Conservation (phyloP, 2,329 filamentous ascomycete species). For the Thermothelomyces thermophilus region DNA sequence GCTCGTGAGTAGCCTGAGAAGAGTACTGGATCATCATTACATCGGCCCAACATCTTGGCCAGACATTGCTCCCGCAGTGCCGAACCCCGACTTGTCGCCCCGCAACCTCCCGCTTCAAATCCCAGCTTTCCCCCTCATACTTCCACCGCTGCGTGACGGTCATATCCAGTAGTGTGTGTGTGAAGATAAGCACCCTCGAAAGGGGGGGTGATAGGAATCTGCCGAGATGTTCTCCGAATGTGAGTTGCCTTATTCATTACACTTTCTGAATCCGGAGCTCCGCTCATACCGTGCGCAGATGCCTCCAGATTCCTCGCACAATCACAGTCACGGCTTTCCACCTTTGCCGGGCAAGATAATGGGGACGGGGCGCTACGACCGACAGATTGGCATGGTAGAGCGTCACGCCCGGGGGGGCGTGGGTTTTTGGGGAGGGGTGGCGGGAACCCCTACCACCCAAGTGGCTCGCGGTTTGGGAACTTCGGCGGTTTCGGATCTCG, state of each 20-base stretch:
- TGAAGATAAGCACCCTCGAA: conserved; percentile 12
- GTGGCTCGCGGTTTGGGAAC: conserved; percentile 65
- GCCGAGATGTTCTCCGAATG: conserved; percentile 79
- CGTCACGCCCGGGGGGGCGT: conserved; percentile 32
- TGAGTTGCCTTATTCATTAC: conserved; percentile 44
- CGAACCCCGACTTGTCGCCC: conserved; percentile 2
- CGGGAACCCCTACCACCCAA: conserved; percentile 73
- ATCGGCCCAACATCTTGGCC: conserved; percentile 13
- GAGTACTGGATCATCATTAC: conserved; percentile 15
- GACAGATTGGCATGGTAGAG: conserved; percentile 32
- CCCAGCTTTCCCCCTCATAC: background rate
- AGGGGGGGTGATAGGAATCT: conserved; percentile 24
- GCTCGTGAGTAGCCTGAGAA: background rate
- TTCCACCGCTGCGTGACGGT: background rate
- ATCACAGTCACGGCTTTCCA: conserved; percentile 84
- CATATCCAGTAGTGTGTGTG: conserved; percentile 3
- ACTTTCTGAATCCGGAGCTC: background rate
- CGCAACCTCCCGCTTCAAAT: conserved; percentile 2
- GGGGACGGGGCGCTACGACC: conserved; percentile 34
- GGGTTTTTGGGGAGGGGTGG: conserved; percentile 39
- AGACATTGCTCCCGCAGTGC: background rate
- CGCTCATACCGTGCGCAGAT: conserved; percentile 51
- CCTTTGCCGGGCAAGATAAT: conserved; percentile 56
- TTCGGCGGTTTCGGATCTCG: conserved; percentile 65
- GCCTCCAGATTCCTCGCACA: conserved; percentile 94